Evolutionary conservation across 1,139 yeast genomes (phyloP), one percentile per base, ranked within the genome.

Genomic region (Yamadazyma jaroonii): DNA sequence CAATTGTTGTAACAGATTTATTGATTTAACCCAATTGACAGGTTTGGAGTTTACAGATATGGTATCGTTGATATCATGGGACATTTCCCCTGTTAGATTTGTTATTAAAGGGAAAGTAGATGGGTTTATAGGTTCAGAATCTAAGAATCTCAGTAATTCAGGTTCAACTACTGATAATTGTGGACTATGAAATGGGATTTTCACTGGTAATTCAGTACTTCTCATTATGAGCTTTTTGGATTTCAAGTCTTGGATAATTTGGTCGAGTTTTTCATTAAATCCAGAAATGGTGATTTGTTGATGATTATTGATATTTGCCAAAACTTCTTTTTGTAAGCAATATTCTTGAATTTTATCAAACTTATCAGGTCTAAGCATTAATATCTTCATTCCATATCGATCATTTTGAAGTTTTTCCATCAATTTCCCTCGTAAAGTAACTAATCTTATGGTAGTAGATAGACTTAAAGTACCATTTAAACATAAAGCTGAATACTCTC

Each of bases 141-240:
- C 9, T 35, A 38, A 15, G 17, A 34, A 40, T 4, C 32, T 7
- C n/a, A 9, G 35, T 32, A 73, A 56, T 27, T 57, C 53, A 5
- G 50, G 46, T 38, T 67, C 72, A 2, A 79, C 72, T 0, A 60
- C 56, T 17, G 43, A 40, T 51, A 79, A 59, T 14, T 64, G 45
- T 2, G 54, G 45, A 34, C 67, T 71, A 50, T 79, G 84, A 53
- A 79, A 79, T 6, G 84, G 82, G 2, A 79, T 72, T 3, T 66
- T 56, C 2, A 77, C 83, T 0, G 76, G 72, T 33, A 79, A 53
- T 21, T 48, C 49, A 7, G 60, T 55, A 2, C 56, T 44, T 43
- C 59, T 60, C 13, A 62, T 44, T 8, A 61, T 50, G 8, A 48
- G 36, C 15, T 41, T 39, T n/a, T 34, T 38, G 8, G 45, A 35